Conservation (phyloP, 352 stramenopile species). For the Phytophthora aleatoria region DNA sequence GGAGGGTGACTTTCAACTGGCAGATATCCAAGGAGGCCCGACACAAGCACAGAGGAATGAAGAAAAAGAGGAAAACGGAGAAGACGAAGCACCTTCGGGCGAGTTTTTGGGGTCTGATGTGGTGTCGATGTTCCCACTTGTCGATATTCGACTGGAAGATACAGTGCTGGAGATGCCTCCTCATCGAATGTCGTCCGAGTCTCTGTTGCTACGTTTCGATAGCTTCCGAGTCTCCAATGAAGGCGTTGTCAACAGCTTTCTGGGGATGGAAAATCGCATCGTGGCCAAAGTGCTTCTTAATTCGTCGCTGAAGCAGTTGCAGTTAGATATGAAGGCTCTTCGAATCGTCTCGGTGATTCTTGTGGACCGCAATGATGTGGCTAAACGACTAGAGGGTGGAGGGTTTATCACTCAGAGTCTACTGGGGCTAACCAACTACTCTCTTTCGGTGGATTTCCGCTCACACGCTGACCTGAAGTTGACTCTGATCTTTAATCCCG, state of each 20-base stretch:
- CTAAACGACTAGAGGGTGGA: constrained; percentile 31
- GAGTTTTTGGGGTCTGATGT: constrained; percentile 66
- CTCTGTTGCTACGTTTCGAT: constrained; percentile 74
- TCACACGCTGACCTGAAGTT: constrained; percentile 61
- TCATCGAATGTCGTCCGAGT: constrained; percentile 79
- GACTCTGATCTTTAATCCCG: constrained; percentile 53
- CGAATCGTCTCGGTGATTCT: constrained; percentile 82
- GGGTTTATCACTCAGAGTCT: constrained; percentile 74
- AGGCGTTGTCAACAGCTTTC: constrained; percentile 59
- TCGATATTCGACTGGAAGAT: constrained; percentile 75
- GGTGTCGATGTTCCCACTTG: constrained; percentile 81
- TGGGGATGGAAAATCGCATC: constrained; percentile 73
- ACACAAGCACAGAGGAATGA: constrained; percentile 15
- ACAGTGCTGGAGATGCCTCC: constrained; percentile 78
- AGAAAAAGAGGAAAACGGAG: constrained; percentile 17
- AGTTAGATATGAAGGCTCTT: constrained; percentile 66
- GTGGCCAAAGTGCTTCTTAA: constrained; percentile 88
- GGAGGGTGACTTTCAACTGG: constrained; percentile 77
- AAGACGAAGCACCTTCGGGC: constrained; percentile 10
- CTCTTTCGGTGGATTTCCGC: constrained; percentile 64
- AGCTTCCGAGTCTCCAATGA: constrained; percentile 72
- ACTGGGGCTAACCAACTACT: constrained; percentile 70
- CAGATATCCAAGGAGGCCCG: constrained; percentile 31
- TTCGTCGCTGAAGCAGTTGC: constrained; percentile 73
- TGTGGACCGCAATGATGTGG: constrained; percentile 47